Evolutionary conservation across 73 alveolate species (phyloP), one percentile per base, ranked within the genome.

Genomic region (Paramecium bursaria): DNA sequence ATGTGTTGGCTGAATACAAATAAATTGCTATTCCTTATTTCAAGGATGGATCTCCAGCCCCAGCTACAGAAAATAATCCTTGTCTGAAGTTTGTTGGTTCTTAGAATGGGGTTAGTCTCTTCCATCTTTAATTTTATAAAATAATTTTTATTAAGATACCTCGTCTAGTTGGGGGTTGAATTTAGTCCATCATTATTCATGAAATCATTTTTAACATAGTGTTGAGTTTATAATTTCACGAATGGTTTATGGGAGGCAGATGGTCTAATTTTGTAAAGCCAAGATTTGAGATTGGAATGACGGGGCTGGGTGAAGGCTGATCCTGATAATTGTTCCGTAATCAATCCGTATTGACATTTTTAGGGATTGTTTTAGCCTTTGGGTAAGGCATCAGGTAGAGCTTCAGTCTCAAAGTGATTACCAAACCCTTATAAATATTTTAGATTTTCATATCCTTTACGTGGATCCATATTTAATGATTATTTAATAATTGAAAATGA

Each of bases 321-420:
- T n/a, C 98, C 98, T 15, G 96, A 86, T 31, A 94, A 86, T 75
- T 94, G 87, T 75, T 94, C 98, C 25, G 97, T 96, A 74, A 92
- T 91, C 19, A 94, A 85, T 21, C 87, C 94, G 88, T 42, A 92
- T 4, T 94, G 93, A 85, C 97, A 92, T 73, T 85, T 46, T 50
- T 94, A 88, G 29, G 98, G 98, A 61, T 80, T 77, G 88, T 92
- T 92, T 54, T 85, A 73, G 42, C 92, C 96, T 33, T 53, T 48
- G 5, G 98, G 98, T 13, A 94, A 75, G 11, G 97, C 96, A n/a
- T 95, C 97, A 10, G 53, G 74, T 15, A 92, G 86, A 17, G 95
- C 95, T 76, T 94, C 98, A 25, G 96, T 73, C 76, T 50, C 88
- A 17, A 90, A 85, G 54, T 82, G 90, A 57, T 94, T 94, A 6